Evolutionary conservation across 768 basidiomycete species (phyloP).

Genomic region (Suillus plorans): DNA sequence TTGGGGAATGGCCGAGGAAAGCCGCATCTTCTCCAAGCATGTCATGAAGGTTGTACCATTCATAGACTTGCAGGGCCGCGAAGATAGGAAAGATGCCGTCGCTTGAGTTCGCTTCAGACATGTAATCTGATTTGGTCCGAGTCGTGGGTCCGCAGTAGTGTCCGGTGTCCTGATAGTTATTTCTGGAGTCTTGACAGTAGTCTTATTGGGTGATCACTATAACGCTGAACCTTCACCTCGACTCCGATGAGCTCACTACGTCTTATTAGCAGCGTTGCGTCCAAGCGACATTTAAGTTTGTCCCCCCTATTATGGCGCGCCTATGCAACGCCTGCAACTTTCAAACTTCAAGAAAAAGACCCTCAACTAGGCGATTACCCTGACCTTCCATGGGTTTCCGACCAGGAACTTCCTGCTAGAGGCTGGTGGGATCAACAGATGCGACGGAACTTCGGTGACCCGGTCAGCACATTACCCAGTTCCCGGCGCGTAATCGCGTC

Average conservation of each 20-base stretch:
- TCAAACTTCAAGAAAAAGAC: slow-evolving; percentile 41
- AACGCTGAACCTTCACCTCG: slow-evolving; percentile 10
- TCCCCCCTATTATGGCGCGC: slow-evolving; percentile 4
- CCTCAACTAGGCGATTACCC: slow-evolving; percentile 77
- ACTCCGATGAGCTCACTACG: slow-evolving; percentile 21
- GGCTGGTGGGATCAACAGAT: slow-evolving; percentile 79
- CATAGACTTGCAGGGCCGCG: slow-evolving; percentile 20
- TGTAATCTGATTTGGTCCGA: too few relatives aligned
- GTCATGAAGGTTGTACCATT: background rate
- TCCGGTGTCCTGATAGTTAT: slow-evolving; percentile 19
- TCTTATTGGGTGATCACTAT: background rate
- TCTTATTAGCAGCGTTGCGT: slow-evolving; percentile 12
- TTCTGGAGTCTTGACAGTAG: slow-evolving; percentile 22
- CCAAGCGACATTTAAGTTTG: slow-evolving; percentile 5
- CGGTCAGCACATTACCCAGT: slow-evolving; percentile 43
- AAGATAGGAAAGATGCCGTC: slow-evolving; percentile 15
- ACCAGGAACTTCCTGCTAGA: slow-evolving; percentile 58
- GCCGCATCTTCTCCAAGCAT: slow-evolving; percentile 17
- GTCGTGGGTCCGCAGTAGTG: slow-evolving; percentile 10
- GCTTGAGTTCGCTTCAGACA: slow-evolving; percentile 8
- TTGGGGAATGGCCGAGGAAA: slow-evolving; percentile 19
- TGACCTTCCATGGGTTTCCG: slow-evolving; percentile 63
- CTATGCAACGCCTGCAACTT: slow-evolving; percentile 27
- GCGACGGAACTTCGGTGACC: slow-evolving; percentile 80
- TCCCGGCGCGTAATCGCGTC: slow-evolving; percentile 14